These are phyloP conservation scores for Penicillium paradoxum DNA, from an alignment of 495 filamentous ascomycete species.

Conservation along the genomic window DNA sequence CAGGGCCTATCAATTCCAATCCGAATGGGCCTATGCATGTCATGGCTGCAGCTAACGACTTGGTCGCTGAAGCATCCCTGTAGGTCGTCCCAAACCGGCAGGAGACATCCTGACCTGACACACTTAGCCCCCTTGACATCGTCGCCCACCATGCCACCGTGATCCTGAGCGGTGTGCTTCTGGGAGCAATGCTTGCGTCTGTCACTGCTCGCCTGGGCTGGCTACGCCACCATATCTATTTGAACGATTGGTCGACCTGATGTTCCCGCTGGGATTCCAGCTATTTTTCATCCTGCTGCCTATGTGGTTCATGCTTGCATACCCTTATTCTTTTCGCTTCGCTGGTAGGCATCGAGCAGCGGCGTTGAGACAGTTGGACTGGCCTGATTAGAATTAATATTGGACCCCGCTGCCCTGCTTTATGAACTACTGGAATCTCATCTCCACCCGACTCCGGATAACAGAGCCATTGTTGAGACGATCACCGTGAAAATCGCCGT, in stretches of 20 bases:
- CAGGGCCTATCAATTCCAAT: not conserved
- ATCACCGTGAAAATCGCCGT: not conserved
- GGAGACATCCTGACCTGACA: not conserved
- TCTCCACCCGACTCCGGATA: not conserved
- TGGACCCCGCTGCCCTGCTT: not conserved
- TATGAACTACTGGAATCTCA: not conserved
- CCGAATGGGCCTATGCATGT: conserved; percentile 2
- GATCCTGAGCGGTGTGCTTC: conserved; percentile 4
- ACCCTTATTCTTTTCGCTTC: too few species aligned
- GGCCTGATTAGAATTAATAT: not conserved
- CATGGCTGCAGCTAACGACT: conserved; percentile 1
- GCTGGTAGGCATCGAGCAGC: too few species aligned
- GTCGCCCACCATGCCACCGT: conserved; percentile 2
- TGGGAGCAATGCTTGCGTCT: not conserved
- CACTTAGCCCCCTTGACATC: not conserved
- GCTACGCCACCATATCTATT: not conserved
- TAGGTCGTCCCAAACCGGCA: not conserved
- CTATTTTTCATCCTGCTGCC: not conserved
- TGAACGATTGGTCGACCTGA: not conserved
- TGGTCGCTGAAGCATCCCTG: not conserved
- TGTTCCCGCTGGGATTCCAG: not conserved
- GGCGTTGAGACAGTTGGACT: not conserved
- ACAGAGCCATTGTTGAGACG: not conserved
- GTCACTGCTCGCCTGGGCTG: not conserved
- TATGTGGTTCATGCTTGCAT: not conserved